phyloP scores from a whole-genome alignment of 1,284 basidiomycete species.

The Apiotrichum gamsii region DNA sequence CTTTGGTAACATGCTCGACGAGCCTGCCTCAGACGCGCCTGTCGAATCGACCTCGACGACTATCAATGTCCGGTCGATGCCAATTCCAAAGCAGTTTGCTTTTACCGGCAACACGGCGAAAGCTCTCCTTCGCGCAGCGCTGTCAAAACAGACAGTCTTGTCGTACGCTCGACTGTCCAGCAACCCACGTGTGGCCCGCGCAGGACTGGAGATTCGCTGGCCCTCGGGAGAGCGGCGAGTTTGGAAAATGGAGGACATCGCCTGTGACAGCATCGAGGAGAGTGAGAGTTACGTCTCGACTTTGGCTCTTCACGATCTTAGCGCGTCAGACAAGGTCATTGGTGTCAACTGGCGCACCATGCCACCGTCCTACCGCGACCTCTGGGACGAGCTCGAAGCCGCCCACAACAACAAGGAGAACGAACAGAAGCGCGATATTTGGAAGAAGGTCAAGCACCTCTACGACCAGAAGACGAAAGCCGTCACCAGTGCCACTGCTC shows the following conservation, averaged over 20 bases:
- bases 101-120: constrained; percentile 36
- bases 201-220: constrained; percentile 67
- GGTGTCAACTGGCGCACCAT: constrained; percentile 53
- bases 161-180: constrained; percentile 63
- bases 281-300: constrained; percentile 89
- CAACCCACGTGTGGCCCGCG: constrained; percentile 62
- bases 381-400: constrained; percentile 87
- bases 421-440: constrained; percentile 59
- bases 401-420: constrained; percentile 61
- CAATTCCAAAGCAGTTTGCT: constrained; percentile 71
- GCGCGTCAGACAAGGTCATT: constrained; percentile 47
- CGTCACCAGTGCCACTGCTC: too few relatives aligned
- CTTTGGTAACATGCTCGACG: constrained; percentile 70
- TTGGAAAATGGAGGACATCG: constrained; percentile 79
- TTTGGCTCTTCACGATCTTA: constrained; percentile 71
- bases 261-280: constrained; percentile 68
- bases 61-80: constrained; percentile 66
- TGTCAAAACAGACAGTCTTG: constrained; percentile 67
- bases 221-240: constrained; percentile 56
- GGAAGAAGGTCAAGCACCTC: constrained; percentile 63
- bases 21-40: constrained; percentile 49
- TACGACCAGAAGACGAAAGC: constrained; percentile 52
- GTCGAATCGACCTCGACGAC: constrained; percentile 49
- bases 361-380: constrained; percentile 74
- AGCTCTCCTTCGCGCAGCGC: constrained; percentile 23